These are phyloP conservation scores for Apiotrichum sp. DNA, from an alignment of 1,284 basidiomycete species.

Conservation along the genomic window DNA sequence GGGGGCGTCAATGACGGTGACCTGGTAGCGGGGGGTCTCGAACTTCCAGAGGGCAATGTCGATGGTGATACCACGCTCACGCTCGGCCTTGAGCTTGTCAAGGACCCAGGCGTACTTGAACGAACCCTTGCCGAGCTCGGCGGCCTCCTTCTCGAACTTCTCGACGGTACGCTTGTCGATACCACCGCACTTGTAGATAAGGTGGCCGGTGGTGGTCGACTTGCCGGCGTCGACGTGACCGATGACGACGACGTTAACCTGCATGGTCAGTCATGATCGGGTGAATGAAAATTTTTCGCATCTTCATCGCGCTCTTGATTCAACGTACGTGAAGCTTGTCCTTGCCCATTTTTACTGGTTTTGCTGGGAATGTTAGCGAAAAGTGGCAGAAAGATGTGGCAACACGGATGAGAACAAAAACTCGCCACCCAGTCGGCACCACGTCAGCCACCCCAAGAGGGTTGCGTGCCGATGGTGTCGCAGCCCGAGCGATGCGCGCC, in stretches of 20 bases:
- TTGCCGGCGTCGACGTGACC: conserved; percentile 14
- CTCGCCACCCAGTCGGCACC: too few relatives aligned
- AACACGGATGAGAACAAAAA: too few relatives aligned
- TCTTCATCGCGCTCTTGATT: too few relatives aligned
- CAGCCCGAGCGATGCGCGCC: too few relatives aligned
- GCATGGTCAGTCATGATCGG: too few relatives aligned
- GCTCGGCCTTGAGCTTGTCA: conserved; percentile 97
- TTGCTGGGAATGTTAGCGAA: background rate
- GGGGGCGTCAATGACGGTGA: conserved; percentile 84
- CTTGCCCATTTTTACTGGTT: conserved; percentile 30
- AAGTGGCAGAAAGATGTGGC: too few relatives aligned
- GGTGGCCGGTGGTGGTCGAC: conserved; percentile 70
- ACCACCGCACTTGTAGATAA: conserved; percentile 99
- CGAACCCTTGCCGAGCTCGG: conserved; percentile 95
- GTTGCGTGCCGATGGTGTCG: too few relatives aligned
- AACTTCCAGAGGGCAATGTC: conserved; percentile 98
- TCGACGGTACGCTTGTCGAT: conserved; percentile 99
- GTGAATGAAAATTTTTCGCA: too few relatives aligned
- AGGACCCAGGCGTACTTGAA: conserved; percentile 99
- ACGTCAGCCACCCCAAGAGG: too few relatives aligned
- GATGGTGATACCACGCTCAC: conserved; percentile 99
- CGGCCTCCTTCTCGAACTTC: conserved; percentile 99
- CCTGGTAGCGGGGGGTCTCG: conserved; percentile 86
- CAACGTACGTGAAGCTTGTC: conserved; percentile 23
- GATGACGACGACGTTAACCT: conserved; percentile 63